A percentile compares a stretch with the other conserved stretches of the same genome.
Conservation (phyloP, 768 basidiomycete genomes). For the Amanita pseudoporphyria region DNA sequence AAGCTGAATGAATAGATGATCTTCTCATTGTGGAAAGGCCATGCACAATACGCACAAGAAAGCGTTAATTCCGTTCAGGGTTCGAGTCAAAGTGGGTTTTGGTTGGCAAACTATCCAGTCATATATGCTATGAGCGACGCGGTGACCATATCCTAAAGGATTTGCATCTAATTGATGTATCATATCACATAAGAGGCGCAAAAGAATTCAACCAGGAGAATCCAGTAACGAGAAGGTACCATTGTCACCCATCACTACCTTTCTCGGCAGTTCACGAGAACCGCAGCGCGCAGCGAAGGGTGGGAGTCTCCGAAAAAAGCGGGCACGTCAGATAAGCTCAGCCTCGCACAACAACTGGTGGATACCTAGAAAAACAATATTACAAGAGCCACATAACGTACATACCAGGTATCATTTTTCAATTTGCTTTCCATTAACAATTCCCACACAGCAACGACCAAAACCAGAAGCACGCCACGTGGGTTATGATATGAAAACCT, state of each 20-base stretch:
- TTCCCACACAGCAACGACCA: neutral
- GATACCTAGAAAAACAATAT: neutral
- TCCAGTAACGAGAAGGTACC: no score
- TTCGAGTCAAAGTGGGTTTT: no score
- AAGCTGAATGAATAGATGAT: neutral
- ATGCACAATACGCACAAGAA: no score
- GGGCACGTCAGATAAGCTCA: neutral
- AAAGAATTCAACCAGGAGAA: no score
- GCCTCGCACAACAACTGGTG: neutral
- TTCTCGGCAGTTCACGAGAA: neutral
- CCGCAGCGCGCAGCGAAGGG: neutral
- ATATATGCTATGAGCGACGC: no score
- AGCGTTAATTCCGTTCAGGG: no score
- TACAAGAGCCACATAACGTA: neutral
- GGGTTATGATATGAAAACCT: conserved; percentile 80
- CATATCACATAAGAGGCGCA: no score
- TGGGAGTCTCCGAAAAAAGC: conserved; percentile 1
- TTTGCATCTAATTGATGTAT: no score
- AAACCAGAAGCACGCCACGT: neutral
- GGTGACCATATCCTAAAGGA: no score
- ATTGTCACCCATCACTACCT: no score
- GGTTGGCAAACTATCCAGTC: no score
- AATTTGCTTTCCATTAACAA: neutral
- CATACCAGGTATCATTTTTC: neutral
- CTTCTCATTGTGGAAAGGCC: neutral